Percentiles rank a stretch among this genome's conserved stretches.
These are phyloP conservation scores for Nectriaceae sp. DNA, from an alignment of 2,329 filamentous ascomycete species.

Conservation along the genomic window DNA sequence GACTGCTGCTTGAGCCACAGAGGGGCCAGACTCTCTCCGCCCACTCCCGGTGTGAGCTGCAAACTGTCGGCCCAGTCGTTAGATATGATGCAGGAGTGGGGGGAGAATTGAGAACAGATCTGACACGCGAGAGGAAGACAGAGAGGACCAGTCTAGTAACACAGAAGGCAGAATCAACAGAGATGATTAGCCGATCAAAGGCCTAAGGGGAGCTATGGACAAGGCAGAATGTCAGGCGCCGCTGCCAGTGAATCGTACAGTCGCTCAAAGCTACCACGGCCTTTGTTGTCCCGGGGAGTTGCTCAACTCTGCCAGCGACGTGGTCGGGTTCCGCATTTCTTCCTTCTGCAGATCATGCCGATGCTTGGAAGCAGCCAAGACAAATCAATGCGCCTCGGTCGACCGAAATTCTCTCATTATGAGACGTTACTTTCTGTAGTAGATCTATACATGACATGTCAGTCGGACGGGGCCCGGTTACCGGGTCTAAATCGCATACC, in stretches of 20 bases:
- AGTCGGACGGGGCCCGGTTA: conserved; percentile 12
- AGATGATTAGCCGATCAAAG: conserved; percentile 17
- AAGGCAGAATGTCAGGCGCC: conserved; percentile 13
- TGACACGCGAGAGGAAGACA: conserved; percentile 11
- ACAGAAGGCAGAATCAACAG: conserved; percentile 19
- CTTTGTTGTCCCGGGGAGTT: conserved; percentile 12
- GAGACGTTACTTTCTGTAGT: conserved; percentile 53
- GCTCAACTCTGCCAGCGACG: conserved; percentile 2
- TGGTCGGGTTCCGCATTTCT: conserved; percentile 5
- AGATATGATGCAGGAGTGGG: conserved; percentile 11
- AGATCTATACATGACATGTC: conserved; percentile 45
- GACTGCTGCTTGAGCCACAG: conserved; percentile 12
- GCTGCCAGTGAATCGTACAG: conserved; percentile 14
- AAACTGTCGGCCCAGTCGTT: conserved; percentile 2
- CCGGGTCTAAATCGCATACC: conserved; percentile 50
- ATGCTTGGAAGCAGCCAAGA: background rate
- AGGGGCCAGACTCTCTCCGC: conserved; percentile 10
- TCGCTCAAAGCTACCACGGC: conserved; percentile 12
- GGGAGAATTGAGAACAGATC: conserved; percentile 10
- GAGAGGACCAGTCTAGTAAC: conserved; percentile 15
- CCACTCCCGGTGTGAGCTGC: conserved; percentile 11
- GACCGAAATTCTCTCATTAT: background rate
- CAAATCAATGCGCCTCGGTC: background rate
- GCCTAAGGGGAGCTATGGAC: conserved; percentile 22
- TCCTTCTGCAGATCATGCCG: conserved; percentile 2